phyloP scores from a whole-genome alignment of 768 basidiomycete species.

The Rhodotorula paludigena region DNA sequence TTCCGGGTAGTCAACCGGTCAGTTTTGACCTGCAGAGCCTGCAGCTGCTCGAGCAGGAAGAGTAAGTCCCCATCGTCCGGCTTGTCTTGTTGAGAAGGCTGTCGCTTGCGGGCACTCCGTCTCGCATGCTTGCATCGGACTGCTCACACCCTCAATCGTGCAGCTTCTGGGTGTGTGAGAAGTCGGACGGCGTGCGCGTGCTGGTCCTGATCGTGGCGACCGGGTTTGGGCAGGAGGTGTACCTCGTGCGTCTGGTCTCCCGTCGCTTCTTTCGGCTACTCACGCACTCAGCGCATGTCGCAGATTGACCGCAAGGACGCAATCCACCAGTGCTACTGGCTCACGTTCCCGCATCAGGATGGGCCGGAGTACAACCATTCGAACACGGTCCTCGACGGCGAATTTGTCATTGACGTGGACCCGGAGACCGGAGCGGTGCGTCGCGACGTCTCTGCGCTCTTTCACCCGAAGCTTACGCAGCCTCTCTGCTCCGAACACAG shows the following conservation, averaged over 20 bases:
- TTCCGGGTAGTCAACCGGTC: slow-evolving; percentile 93
- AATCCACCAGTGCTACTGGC: slow-evolving; percentile 67
- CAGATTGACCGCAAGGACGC: slow-evolving; percentile 93
- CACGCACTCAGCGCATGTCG: background rate
- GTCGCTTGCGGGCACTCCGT: background rate
- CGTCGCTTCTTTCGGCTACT: background rate
- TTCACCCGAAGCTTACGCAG: no score
- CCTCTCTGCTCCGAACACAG: slow-evolving; percentile 49
- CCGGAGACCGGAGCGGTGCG: slow-evolving; percentile 65
- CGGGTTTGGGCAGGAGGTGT: slow-evolving; percentile 56
- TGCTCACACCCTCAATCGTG: background rate
- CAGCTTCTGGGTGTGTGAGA: slow-evolving; percentile 99
- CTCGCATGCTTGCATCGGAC: no score
- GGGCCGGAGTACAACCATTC: slow-evolving; percentile 62
- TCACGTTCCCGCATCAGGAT: slow-evolving; percentile 87
- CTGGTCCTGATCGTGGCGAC: slow-evolving; percentile 67
- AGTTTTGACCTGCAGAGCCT: slow-evolving; percentile 73
- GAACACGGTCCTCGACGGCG: slow-evolving; percentile 84
- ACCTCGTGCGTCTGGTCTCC: slow-evolving; percentile 58
- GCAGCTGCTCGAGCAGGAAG: slow-evolving; percentile 69
- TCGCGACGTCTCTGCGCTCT: background rate
- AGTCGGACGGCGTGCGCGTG: slow-evolving; percentile 91
- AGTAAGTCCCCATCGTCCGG: slow-evolving; percentile 54
- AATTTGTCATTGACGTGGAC: slow-evolving; percentile 86
- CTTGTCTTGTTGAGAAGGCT: background rate